Conservation (phyloP, 1,284 basidiomycete genomes). For the Filobasidium uniguttulatum region DNA sequence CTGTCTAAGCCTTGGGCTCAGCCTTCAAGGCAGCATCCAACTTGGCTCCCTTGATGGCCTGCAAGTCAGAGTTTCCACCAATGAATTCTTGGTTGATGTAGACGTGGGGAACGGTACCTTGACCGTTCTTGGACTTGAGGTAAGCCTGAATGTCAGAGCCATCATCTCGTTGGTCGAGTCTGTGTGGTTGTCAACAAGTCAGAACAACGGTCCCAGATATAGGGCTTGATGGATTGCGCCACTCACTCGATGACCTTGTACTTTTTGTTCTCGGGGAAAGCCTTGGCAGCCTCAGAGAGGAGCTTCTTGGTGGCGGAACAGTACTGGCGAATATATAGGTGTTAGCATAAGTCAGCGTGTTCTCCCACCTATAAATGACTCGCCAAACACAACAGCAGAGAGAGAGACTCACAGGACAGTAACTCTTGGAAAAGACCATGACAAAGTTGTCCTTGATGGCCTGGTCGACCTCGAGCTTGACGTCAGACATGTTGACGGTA, state of each 20-base stretch:
- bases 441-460: slow-evolving; percentile 34
- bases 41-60: slow-evolving; percentile 25
- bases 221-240: background rate
- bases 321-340: slow-evolving; percentile 22
- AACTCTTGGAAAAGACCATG: slow-evolving; percentile 34
- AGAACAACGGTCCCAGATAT: background rate
- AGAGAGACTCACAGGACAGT: slow-evolving; percentile 31
- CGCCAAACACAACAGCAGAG: background rate
- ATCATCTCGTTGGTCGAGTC: slow-evolving; percentile 33
- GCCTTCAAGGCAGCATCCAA: slow-evolving; percentile 29
- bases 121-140: slow-evolving; percentile 30
- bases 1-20: too few relatives aligned
- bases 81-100: slow-evolving; percentile 34
- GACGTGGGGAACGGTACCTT: slow-evolving; percentile 35
- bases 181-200: slow-evolving; percentile 9
- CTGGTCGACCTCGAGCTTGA: slow-evolving; percentile 30
- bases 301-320: slow-evolving; percentile 29
- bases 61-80: slow-evolving; percentile 34
- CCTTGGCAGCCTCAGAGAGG: slow-evolving; percentile 19
- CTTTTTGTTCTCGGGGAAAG: slow-evolving; percentile 24
- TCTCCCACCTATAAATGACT: background rate
- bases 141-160: slow-evolving; percentile 34
- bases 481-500: slow-evolving; percentile 16
- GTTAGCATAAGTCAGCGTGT: background rate
- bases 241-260: slow-evolving; percentile 28